Evolutionary conservation across 441 rosid species (phyloP).

Genomic region (Gossypium schwendimanii): DNA sequence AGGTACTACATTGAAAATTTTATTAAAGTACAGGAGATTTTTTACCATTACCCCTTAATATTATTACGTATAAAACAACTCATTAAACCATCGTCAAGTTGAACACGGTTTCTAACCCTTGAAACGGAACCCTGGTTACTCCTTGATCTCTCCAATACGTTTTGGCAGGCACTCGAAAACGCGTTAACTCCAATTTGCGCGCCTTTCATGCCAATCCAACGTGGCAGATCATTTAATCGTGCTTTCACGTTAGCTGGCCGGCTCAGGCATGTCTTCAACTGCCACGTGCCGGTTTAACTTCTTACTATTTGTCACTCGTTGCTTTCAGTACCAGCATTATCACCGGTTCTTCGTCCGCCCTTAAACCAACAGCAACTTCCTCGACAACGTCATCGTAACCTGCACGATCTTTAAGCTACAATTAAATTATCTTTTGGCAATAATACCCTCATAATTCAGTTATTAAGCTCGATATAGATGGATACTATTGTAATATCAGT

Average conservation of each 20-base stretch:
- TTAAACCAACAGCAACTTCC: not conserved
- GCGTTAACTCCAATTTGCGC: constrained; percentile 9
- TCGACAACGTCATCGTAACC: constrained; percentile 1
- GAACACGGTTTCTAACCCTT: constrained; percentile 4
- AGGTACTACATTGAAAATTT: no score
- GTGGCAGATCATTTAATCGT: constrained; percentile 2
- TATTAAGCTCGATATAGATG: not conserved
- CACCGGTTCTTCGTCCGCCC: not conserved
- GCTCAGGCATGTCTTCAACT: not conserved
- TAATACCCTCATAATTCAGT: not conserved
- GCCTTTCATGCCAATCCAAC: constrained; percentile 1
- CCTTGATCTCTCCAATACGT: not conserved
- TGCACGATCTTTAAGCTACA: not conserved
- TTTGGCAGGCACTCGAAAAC: constrained; percentile 8
- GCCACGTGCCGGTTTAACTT: constrained; percentile 5
- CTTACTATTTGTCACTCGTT: not conserved
- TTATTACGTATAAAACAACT: not conserved
- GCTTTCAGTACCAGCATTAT: not conserved
- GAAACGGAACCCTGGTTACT: not conserved
- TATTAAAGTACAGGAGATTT: no score
- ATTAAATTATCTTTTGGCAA: not conserved
- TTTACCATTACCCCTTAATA: no score
- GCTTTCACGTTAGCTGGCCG: constrained; percentile 9
- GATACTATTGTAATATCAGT: not conserved
- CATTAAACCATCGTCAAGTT: constrained; percentile 18